Conservation (phyloP, 139 green algal species). For the Closterium sp. region DNA sequence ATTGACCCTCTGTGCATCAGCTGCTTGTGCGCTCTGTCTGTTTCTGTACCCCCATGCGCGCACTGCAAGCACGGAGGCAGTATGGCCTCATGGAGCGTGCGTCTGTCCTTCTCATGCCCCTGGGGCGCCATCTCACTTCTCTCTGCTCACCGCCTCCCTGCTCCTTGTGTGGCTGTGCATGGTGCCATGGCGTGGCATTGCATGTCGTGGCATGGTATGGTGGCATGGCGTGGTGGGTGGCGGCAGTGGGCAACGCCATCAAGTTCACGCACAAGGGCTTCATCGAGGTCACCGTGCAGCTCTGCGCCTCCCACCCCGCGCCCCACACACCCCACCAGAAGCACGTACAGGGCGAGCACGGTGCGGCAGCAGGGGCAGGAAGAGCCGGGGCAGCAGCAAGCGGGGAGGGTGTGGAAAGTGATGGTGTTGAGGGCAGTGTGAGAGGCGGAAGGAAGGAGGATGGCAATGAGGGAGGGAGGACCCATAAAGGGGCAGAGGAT, state of each 20-base stretch:
- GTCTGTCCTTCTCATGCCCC: not conserved
- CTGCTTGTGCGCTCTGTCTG: no score
- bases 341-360: not conserved
- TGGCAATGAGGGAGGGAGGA: not conserved
- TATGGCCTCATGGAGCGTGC: not conserved
- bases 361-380: not conserved
- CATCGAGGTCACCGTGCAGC: not conserved
- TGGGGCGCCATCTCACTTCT: not conserved
- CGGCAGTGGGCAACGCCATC: conserved; percentile 11
- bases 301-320: not conserved
- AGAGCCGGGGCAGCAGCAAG: not conserved
- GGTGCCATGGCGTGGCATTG: not conserved
- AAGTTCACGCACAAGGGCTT: conserved; percentile 8
- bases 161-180: not conserved
- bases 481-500: not conserved
- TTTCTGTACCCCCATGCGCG: no score
- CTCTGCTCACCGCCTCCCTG: no score
- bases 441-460: not conserved
- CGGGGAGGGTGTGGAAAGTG: not conserved
- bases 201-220: not conserved
- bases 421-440: not conserved
- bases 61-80: not conserved
- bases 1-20: no score
- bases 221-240: not conserved
- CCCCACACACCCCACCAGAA: not conserved